phyloP scores from a whole-genome alignment of 2,329 filamentous ascomycete genomes.

The Tricladium varicosporioides region DNA sequence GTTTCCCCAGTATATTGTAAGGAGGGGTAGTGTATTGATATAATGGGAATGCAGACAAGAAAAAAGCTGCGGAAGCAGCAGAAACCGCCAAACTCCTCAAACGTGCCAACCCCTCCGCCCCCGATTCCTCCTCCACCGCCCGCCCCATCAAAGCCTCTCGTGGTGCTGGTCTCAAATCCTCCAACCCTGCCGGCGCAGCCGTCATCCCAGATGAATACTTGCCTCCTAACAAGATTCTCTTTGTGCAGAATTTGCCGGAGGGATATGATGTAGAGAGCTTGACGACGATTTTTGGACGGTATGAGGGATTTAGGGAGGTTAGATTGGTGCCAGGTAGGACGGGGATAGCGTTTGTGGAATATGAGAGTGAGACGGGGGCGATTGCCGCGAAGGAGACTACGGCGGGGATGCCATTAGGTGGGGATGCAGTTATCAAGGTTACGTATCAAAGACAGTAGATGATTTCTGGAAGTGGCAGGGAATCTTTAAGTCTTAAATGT shows the following conservation, averaged over 20 bases:
- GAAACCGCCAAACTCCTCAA: constrained; percentile 78
- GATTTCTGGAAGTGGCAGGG: neutral
- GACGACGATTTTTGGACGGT: constrained; percentile 78
- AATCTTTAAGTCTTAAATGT: neutral
- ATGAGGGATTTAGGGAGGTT: constrained; percentile 93
- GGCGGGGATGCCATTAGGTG: constrained; percentile 76
- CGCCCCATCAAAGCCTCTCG: constrained; percentile 70
- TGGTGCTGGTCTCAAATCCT: constrained; percentile 74
- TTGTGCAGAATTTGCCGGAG: constrained; percentile 88
- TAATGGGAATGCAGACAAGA: constrained; percentile 51
- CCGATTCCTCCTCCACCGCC: constrained; percentile 34
- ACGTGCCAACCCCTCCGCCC: constrained; percentile 44
- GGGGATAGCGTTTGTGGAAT: constrained; percentile 95
- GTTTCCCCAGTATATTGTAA: constrained; percentile 16
- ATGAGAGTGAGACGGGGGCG: constrained; percentile 84
- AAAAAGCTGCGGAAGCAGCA: constrained; percentile 78
- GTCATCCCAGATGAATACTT: constrained; percentile 97
- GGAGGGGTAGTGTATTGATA: neutral
- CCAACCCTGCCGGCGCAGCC: constrained; percentile 62
- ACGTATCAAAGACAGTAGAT: constrained; percentile 87
- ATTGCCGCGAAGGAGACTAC: constrained; percentile 94
- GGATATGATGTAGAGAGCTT: constrained; percentile 80
- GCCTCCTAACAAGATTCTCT: constrained; percentile 94
- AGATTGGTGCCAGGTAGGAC: constrained; percentile 81
- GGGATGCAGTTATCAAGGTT: constrained; percentile 81